Conservation (phyloP, 306 rosid genomes). For the Lathyrus sativus region DNA sequence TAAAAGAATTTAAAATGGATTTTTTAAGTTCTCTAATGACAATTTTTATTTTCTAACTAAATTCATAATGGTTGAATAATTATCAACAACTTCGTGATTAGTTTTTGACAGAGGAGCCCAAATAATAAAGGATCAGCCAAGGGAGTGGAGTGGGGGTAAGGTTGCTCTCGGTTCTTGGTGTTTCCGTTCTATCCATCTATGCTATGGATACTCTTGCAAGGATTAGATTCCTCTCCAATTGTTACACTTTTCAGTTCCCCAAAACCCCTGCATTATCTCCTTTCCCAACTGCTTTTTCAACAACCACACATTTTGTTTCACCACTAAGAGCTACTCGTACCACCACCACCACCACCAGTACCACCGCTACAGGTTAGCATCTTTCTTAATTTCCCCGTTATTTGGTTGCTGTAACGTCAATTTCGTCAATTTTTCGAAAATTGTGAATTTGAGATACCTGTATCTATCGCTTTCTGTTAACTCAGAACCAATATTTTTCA, state of each 20-base stretch:
- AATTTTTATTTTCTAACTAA: too few species aligned
- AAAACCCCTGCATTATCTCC: conserved; percentile 43
- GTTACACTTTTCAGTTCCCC: conserved; percentile 40
- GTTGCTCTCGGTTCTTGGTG: neutral
- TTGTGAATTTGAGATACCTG: conserved; percentile 1
- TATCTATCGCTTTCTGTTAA: too few species aligned
- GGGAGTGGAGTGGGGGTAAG: neutral
- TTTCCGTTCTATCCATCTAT: conserved; percentile 6
- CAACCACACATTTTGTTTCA: conserved; percentile 36
- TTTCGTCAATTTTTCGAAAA: neutral
- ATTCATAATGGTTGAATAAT: too few species aligned
- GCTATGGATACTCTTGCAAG: conserved; percentile 60
- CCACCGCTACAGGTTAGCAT: conserved; percentile 51
- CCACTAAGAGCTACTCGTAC: conserved; percentile 49
- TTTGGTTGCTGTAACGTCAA: too few species aligned
- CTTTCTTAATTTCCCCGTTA: neutral
- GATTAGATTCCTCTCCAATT: conserved; percentile 48
- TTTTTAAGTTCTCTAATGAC: too few species aligned
- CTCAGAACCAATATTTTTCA: too few species aligned
- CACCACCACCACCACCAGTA: conserved; percentile 33
- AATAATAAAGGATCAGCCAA: neutral
- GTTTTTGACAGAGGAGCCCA: neutral
- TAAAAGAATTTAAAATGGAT: too few species aligned
- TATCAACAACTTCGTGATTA: too few species aligned
- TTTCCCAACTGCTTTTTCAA: conserved; percentile 38